Base-by-base conservation (phyloP, 2,329 filamentous ascomycete genomes). In the Calonectria henricotiae region DNA sequence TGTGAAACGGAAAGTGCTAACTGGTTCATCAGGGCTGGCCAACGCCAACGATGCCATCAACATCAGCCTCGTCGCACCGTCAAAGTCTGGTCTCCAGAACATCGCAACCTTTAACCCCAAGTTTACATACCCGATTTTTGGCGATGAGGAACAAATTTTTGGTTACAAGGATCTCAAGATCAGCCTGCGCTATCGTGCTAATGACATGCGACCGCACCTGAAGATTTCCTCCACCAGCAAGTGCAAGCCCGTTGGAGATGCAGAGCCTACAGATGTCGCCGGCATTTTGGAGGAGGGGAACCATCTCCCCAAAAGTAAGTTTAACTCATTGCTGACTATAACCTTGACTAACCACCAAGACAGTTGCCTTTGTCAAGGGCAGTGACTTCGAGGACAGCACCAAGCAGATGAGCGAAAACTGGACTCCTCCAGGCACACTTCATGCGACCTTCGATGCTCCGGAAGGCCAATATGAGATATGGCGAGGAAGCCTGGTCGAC, bases 61-160 rank as follows among this genome's bases (percentile, higher is more conserved):
- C 64, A 86, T 94, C 76, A 89, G 88, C 63, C 86, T 93, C 41
- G 83, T 89, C 20, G 84, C 85, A 46, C 85, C 88, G 12, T 82
- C 85, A 6, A 81, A 85, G 20, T 82, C 82, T 8, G 85, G 86
- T 73, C 79, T 88, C 61, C 89, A 89, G 76, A 89, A 87, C 37
- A 84, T 92, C 75, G 87, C 89, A 30, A 88, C 89, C 32, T 98
- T 99, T 82, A 88, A 94, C 71, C 97, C 96, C 0, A 89, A 90
- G 79, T 97, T 95, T 81, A 98, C 96, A 20, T 98, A 98, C 82
- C 86, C 94, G 1, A 93, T 99, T 73, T 98, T 98, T 76, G 94
- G 94, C 78, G 93, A 98, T n/a, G 92, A 96, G 9, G 95, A 99
- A 82, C 89, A 88, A 35, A 96, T 98, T 73, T 95, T 97, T 77